Evolutionary conservation across 202 grass and related monocot species (phyloP), one percentile per base, ranked within the genome.

Genomic region (Elaeis oleifera): DNA sequence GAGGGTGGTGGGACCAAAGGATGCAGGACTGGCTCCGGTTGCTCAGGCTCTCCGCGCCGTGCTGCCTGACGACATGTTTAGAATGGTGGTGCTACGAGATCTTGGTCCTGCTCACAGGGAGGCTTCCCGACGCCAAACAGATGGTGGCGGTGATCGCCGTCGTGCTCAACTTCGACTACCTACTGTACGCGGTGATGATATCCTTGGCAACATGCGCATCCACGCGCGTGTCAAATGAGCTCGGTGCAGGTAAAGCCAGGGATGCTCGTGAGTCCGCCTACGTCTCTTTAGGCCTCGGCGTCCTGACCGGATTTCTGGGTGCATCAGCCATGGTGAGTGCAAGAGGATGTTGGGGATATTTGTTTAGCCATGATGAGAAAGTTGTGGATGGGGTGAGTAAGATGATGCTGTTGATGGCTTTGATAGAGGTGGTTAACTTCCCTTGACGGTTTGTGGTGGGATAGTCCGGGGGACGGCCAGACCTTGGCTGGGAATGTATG

Each of bases 61-160:
- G 84, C 68, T 96, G 92, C 74, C 60, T 96, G 3, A 96, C 79
- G 52, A 96, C 92, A 0, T 96, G 87, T 77, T 79, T 96, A 0
- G 87, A 96, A 74, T 96, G 92, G 92, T 96, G 92, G 87, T 96
- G 84, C 77, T 96, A 96, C 69, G 92, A 96, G 76, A 96, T 96
- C 63, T 66, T 96, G 18, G 69, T 96, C 20, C 80, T 96, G 31
- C 81, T 96, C 15, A 85, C 87, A 2, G 92, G 92, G 0, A 71
- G 92, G 24, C 82, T 96, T 3, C 87, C 84, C 2, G 81, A 96
- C 80, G 73, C 92, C 11, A 75, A 79, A 39, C 76, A 71, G 19
- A 61, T 23, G 27, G 81, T 96, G 71, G 69, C 36, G 16, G 81
- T 96, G 4, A 74, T 96, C 16, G 91, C 91, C 22, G 71, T 96